These are phyloP conservation scores for Cercospora nicotianae DNA, from an alignment of 2,329 filamentous ascomycete species.

Conservation along the genomic window DNA sequence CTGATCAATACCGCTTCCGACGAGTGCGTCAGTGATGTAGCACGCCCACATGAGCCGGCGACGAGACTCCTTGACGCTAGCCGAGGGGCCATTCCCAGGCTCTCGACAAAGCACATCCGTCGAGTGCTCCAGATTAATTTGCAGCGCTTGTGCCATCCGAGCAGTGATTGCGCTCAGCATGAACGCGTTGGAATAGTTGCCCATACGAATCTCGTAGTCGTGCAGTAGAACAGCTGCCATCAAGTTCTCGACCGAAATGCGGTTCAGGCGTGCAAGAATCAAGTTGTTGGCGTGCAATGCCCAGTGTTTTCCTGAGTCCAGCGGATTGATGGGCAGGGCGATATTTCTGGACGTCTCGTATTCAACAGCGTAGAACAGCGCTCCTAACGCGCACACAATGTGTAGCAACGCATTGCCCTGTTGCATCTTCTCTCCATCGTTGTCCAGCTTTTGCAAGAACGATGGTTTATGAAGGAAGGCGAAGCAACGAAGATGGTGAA, in stretches of 20 bases:
- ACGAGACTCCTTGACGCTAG: slow-evolving; percentile 31
- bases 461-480: slow-evolving; percentile 32
- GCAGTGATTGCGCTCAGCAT: slow-evolving; percentile 32
- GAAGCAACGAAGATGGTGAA: slow-evolving; percentile 30
- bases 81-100: slow-evolving; percentile 24
- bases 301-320: slow-evolving; percentile 30
- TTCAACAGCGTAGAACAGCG: slow-evolving; percentile 29
- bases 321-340: slow-evolving; percentile 22
- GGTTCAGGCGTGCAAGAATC: slow-evolving; percentile 27
- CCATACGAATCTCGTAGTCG: slow-evolving; percentile 31
- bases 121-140: slow-evolving; percentile 32
- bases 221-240: slow-evolving; percentile 31
- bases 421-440: slow-evolving; percentile 25
- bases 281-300: slow-evolving; percentile 28
- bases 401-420: slow-evolving; percentile 27
- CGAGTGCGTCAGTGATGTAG: slow-evolving; percentile 30
- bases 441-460: slow-evolving; percentile 29
- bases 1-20: slow-evolving; percentile 31
- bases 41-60: slow-evolving; percentile 32
- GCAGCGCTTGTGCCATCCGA: slow-evolving; percentile 30
- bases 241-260: slow-evolving; percentile 30
- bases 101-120: slow-evolving; percentile 30
- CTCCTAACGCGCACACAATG: slow-evolving; percentile 30
- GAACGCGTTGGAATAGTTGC: slow-evolving; percentile 31
- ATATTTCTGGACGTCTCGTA: slow-evolving; percentile 18